Percentiles rank a stretch among this genome's conserved stretches.
These are phyloP conservation scores for Nasturtium officinale DNA, from an alignment of 345 rosid genomes.

Conservation along the genomic window DNA sequence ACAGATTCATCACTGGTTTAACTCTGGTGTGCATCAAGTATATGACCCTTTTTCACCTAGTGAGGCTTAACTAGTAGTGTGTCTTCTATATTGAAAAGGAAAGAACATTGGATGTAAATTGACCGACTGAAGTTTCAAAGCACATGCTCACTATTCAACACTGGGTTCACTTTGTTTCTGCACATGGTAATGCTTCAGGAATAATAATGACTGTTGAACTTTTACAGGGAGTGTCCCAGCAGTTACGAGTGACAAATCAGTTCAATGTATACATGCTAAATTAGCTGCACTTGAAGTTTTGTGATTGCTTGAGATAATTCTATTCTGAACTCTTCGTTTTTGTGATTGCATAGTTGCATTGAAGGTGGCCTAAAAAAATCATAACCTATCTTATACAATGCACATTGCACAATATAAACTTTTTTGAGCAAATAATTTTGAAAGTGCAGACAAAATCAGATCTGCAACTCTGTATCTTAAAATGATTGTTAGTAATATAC, in stretches of 20 bases:
- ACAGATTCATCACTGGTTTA: slow-evolving; percentile 50
- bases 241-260: background rate
- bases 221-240: too few species aligned
- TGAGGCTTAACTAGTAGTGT: slow-evolving; percentile 21
- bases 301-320: background rate
- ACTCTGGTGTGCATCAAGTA: slow-evolving; percentile 54
- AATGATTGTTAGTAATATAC: background rate
- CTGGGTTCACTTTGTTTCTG: background rate
- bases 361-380: background rate
- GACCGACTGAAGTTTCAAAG: too few species aligned
- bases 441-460: background rate
- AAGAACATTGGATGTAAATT: slow-evolving; percentile 2
- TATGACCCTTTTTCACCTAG: slow-evolving; percentile 94
- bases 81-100: background rate
- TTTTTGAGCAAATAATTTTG: too few species aligned
- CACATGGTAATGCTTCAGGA: background rate
- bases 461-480: background rate
- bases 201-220: too few species aligned
- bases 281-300: slow-evolving; percentile 1
- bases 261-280: slow-evolving; percentile 11
- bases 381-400: background rate
- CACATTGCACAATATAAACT: background rate
- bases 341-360: background rate
- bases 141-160: background rate
- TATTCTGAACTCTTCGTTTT: background rate